Conservation (phyloP, 495 filamentous ascomycete species). For the Lophiostoma macrostomum region DNA sequence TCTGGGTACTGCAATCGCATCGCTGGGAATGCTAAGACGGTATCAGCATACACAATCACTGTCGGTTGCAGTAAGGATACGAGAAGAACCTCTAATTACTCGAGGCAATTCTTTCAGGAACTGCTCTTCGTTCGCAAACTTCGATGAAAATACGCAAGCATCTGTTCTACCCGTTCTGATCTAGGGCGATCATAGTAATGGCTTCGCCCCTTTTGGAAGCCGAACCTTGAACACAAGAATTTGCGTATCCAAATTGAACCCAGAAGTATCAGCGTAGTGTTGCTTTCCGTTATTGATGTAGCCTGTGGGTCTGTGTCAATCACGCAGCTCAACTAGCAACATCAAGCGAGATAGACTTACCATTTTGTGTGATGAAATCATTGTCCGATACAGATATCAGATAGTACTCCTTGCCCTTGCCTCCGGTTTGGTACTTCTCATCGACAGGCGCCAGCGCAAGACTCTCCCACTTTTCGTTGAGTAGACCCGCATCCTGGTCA, state of each 20-base stretch:
- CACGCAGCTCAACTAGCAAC: slow-evolving; percentile 11
- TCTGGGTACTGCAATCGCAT: too few relatives aligned
- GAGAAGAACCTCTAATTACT: too few relatives aligned
- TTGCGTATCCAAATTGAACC: slow-evolving; percentile 66
- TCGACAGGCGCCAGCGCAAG: slow-evolving; percentile 64
- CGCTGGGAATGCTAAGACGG: too few relatives aligned
- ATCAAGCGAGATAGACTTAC: slow-evolving; percentile 39
- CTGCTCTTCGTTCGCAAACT: too few relatives aligned
- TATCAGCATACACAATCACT: too few relatives aligned
- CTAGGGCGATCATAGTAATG: slow-evolving; percentile 29
- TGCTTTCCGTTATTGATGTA: slow-evolving; percentile 61
- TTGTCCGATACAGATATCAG: slow-evolving; percentile 71
- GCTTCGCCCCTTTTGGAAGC: slow-evolving; percentile 45
- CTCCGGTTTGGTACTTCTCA: slow-evolving; percentile 33
- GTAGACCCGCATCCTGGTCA: slow-evolving; percentile 49
- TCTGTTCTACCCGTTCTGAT: too few relatives aligned
- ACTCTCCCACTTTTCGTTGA: slow-evolving; percentile 85
- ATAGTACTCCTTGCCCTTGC: slow-evolving; percentile 58
- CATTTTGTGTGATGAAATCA: slow-evolving; percentile 78
- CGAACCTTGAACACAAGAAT: slow-evolving; percentile 68
- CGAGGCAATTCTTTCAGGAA: too few relatives aligned
- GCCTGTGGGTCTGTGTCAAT: slow-evolving; percentile 47
- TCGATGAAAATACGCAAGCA: too few relatives aligned
- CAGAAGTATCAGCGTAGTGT: slow-evolving; percentile 59
- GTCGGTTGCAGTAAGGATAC: too few relatives aligned